Percentiles rank a stretch among this genome's conserved stretches.
These are phyloP conservation scores for Mycena kentingensis DNA, from an alignment of 768 basidiomycete genomes.

Conservation along the genomic window DNA sequence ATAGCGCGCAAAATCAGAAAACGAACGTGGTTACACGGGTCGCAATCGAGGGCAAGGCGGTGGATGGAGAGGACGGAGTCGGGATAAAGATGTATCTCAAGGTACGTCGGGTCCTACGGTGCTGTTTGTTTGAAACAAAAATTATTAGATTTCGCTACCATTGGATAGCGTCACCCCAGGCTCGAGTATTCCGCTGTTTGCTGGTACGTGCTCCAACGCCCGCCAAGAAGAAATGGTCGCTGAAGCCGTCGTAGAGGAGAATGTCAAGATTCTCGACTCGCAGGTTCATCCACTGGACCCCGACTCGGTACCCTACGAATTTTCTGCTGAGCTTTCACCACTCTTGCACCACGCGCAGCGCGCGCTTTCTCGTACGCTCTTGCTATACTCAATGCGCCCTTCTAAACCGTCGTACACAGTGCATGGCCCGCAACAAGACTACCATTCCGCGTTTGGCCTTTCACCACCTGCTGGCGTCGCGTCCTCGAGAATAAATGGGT, in stretches of 20 bases:
- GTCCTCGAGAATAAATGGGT: slow-evolving; percentile 39
- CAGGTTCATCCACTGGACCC: slow-evolving; percentile 77
- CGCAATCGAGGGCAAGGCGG: slow-evolving; percentile 73
- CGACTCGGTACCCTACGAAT: slow-evolving; percentile 73
- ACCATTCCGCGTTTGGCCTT: slow-evolving; percentile 55
- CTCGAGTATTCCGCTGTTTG: slow-evolving; percentile 69
- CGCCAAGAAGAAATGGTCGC: background rate
- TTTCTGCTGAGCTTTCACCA: slow-evolving; percentile 63
- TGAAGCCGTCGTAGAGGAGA: slow-evolving; percentile 58
- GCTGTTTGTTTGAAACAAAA: background rate
- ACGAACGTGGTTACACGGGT: slow-evolving; percentile 73
- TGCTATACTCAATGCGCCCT: background rate
- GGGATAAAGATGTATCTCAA: slow-evolving; percentile 77
- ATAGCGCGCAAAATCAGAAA: slow-evolving; percentile 48
- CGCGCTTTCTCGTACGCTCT: slow-evolving; percentile 50
- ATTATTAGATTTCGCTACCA: slow-evolving; percentile 64
- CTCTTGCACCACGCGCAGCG: slow-evolving; percentile 69
- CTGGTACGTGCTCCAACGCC: slow-evolving; percentile 46
- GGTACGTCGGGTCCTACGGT: slow-evolving; percentile 38
- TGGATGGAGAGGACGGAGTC: slow-evolving; percentile 64
- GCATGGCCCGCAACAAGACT: slow-evolving; percentile 64
- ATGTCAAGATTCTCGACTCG: slow-evolving; percentile 70
- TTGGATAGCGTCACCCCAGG: slow-evolving; percentile 67
- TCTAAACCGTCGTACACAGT: slow-evolving; percentile 2
- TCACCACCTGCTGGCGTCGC: slow-evolving; percentile 37